Conservation (phyloP, 2,329 filamentous ascomycete genomes). For the Fusarium musae region DNA sequence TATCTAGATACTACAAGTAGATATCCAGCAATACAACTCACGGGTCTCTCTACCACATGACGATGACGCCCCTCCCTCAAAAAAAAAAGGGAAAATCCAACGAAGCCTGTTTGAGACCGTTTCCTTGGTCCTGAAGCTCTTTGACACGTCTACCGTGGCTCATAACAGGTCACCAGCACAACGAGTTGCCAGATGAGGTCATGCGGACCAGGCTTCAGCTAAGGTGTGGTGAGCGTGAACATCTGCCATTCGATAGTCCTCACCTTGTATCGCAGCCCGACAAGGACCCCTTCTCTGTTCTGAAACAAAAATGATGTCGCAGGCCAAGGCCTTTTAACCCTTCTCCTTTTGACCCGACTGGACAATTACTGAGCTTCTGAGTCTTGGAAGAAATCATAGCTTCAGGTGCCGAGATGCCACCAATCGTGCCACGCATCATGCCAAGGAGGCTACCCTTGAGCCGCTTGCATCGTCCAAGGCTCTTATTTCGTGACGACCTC, state of each 20-base stretch:
- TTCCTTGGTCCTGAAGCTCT: constrained; percentile 24
- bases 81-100: neutral
- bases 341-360: neutral
- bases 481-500: constrained; percentile 4
- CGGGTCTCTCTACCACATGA: constrained; percentile 35
- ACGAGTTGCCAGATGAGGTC: constrained; percentile 38
- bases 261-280: constrained; percentile 1
- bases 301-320: constrained; percentile 41
- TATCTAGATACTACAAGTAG: constrained; percentile 16
- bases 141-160: constrained; percentile 33
- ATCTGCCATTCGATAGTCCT: constrained; percentile 24
- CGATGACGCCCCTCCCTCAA: constrained; percentile 32
- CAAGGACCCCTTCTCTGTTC: constrained; percentile 17
- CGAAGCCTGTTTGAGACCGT: constrained; percentile 37
- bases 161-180: constrained; percentile 22
- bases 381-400: neutral
- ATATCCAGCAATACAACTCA: constrained; percentile 13
- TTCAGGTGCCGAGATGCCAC: constrained; percentile 10
- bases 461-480: constrained; percentile 36
- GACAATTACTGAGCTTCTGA: constrained; percentile 15
- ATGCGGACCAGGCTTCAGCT: constrained; percentile 34
- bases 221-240: constrained; percentile 26
- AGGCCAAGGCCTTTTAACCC: constrained; percentile 2
- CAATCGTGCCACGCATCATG: constrained; percentile 12
- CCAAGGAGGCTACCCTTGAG: constrained; percentile 28